Conservation (phyloP, 2,329 filamentous ascomycete genomes). For the Colletotrichum tanaceti region DNA sequence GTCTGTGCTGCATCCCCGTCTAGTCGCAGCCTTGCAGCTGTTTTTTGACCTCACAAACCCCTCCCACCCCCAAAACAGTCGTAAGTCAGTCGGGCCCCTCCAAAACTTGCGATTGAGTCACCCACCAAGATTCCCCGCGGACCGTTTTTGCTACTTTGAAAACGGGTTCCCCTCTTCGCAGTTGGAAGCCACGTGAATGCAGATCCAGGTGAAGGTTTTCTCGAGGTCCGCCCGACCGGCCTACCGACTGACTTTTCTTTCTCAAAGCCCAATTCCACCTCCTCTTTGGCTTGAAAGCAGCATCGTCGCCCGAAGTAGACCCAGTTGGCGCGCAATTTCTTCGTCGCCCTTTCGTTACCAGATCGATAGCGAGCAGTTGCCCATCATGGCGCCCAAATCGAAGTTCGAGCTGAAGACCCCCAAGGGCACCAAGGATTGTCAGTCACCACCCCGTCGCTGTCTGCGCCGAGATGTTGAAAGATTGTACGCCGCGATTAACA, state of each 20-base stretch:
- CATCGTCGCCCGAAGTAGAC: constrained; percentile 16
- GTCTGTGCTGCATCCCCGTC: constrained; percentile 25
- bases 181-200: constrained; percentile 40
- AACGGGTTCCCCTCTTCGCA: constrained; percentile 32
- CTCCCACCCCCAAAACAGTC: constrained; percentile 35
- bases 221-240: constrained; percentile 41
- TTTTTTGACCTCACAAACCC: constrained; percentile 39
- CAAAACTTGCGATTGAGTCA: constrained; percentile 41
- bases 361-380: constrained; percentile 23
- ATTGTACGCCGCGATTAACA: constrained; percentile 34
- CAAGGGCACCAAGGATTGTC: constrained; percentile 90
- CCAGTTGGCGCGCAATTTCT: constrained; percentile 29
- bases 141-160: constrained; percentile 33
- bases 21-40: constrained; percentile 36
- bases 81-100: constrained; percentile 36
- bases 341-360: constrained; percentile 17
- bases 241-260: constrained; percentile 41
- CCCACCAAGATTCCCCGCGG: constrained; percentile 26
- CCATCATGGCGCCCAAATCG: constrained; percentile 54
- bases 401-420: constrained; percentile 84
- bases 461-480: constrained; percentile 23
- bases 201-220: constrained; percentile 39
- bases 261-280: constrained; percentile 35
- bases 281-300: constrained; percentile 29
- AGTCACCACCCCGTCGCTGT: constrained; percentile 41